Evolutionary conservation across 176 grass and related monocot species (phyloP), one percentile per base, ranked within the genome.

Genomic region (Eragrostis nindensis): DNA sequence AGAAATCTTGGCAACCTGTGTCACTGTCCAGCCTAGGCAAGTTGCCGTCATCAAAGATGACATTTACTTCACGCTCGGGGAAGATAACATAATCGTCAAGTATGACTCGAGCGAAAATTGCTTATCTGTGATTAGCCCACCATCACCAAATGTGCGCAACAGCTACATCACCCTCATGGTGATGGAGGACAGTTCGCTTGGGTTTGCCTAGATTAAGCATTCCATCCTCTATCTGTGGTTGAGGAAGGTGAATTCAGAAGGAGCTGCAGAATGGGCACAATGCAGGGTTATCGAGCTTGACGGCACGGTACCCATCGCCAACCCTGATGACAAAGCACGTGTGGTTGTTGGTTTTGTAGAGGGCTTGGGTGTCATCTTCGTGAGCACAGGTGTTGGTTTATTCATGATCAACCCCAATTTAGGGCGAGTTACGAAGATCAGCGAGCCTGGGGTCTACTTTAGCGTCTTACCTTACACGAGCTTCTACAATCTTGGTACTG

Each of bases 271-370:
- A 62, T 76, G 55, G 73, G 73, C 62, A 40, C 73, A 61, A 1
- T 76, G 5, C 29, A 19, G 29, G 27, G 29, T 39, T 29, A 73
- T 73, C 10, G 17, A 73, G 4, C 48, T 73, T 0, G 17, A 73
- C 5, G 19, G 4, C 54, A 1, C 11, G 7, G 19, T 71, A 4
- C 69, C 14, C 0, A 48, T 71, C 15, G 25, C 7, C 1, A 1
- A 48, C 8, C 44, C 67, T 8, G 0, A 11, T 22, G 24, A 29
- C 18, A 0, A 0, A 40, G 6, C 72, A 75, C 3, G 0, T 59
- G 72, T 75, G 12, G 72, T 59, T 75, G 50, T n/a, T n/a, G n/a
- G 71, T 39, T 56, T 5, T 13, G 71, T 49, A 32, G 45, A 72
- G 39, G 27, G 17, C n/a, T 6, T 36, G 19, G 72, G 72, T 40